Conservation (phyloP, 306 rosid genomes). For the Medicago lupulina region DNA sequence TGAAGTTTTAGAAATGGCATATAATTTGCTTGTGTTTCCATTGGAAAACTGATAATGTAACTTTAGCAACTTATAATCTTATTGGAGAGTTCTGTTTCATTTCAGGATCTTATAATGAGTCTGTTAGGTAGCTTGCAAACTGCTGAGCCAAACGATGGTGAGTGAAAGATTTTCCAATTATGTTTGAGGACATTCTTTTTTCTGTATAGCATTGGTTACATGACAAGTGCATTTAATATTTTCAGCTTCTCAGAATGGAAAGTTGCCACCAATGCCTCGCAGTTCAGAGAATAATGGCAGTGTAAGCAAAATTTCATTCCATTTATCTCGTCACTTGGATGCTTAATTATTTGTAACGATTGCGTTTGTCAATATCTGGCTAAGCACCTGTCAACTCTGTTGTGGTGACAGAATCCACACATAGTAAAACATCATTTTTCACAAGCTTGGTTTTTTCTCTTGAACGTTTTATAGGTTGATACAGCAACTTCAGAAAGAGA, state of each 20-base stretch:
- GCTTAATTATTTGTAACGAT: slow-evolving; percentile 24
- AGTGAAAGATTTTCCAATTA: slow-evolving; percentile 49
- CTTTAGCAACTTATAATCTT: slow-evolving; percentile 36
- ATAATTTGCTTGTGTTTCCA: slow-evolving; percentile 29
- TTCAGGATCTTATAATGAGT: slow-evolving; percentile 85
- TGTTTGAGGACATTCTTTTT: slow-evolving; percentile 14
- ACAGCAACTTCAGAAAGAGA: slow-evolving; percentile 79
- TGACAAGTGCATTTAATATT: slow-evolving; percentile 42
- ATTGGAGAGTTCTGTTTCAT: slow-evolving; percentile 43
- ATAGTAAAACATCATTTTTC: neutral
- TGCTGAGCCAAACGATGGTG: slow-evolving; percentile 78
- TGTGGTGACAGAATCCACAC: slow-evolving; percentile 4
- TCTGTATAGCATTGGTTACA: slow-evolving; percentile 19
- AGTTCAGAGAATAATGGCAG: slow-evolving; percentile 84
- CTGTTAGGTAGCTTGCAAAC: slow-evolving; percentile 76
- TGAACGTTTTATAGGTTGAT: slow-evolving; percentile 61
- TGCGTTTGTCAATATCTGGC: neutral
- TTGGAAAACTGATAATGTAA: slow-evolving; percentile 32
- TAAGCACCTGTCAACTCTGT: slow-evolving; percentile 5
- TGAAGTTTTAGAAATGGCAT: slow-evolving; percentile 29
- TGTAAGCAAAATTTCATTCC: slow-evolving; percentile 57
- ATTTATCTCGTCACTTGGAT: slow-evolving; percentile 23
- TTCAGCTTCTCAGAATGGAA: slow-evolving; percentile 86
- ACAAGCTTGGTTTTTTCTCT: slow-evolving; percentile 4
- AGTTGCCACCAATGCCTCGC: slow-evolving; percentile 84